Evolutionary conservation across 164 flowering plant genomes (phyloP), one percentile per base, ranked within the genome.

Genomic region (Aristolochia californica): DNA sequence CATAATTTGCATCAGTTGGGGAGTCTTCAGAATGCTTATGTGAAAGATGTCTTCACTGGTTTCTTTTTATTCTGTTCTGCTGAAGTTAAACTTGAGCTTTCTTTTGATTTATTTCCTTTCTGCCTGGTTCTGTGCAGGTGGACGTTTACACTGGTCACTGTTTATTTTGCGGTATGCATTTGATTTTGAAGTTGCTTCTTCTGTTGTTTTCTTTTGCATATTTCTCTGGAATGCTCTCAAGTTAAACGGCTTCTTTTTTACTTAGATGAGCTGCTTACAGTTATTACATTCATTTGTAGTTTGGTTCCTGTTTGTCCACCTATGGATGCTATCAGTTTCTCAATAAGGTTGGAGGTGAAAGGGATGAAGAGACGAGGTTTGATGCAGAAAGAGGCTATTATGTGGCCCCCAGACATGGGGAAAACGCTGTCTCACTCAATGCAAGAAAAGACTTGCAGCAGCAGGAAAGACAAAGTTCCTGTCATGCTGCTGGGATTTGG

Each of bases 151-250:
- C 70, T 76, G 66, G 74, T 86, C 59, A 82, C 91, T 30, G 66
- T 86, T 52, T 91, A 91, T 72, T 91, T 91, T 77, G 96, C 90
- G 95, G 98, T 91, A 82, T 62, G 85, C 62, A 21, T 59, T 66
- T 34, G 28, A 24, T 53, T 55, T 62, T 55, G 14, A 20, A n/a
- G 40, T 13, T 30, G 40, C 44, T 15, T 27, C 1, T 62, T 28
- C 17, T 22, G 25, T 11, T n/a, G 3, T 26, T 4, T 23, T 22
- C 16, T 56, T 45, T 54, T 55, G n/a, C 53, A 55, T n/a, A 7
- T 57, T 18, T 9, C 7, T 45, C 24, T 43, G 25, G 34, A 47
- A 1, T 24, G 2, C 9, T 2, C 30, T 25, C 8, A 27, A 0
- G 26, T n/a, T 18, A 52, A 18, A 56, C 61, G 13, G 48, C 8